phyloP scores from a whole-genome alignment of 495 filamentous ascomycete species.

The Aspergillus affinis region DNA sequence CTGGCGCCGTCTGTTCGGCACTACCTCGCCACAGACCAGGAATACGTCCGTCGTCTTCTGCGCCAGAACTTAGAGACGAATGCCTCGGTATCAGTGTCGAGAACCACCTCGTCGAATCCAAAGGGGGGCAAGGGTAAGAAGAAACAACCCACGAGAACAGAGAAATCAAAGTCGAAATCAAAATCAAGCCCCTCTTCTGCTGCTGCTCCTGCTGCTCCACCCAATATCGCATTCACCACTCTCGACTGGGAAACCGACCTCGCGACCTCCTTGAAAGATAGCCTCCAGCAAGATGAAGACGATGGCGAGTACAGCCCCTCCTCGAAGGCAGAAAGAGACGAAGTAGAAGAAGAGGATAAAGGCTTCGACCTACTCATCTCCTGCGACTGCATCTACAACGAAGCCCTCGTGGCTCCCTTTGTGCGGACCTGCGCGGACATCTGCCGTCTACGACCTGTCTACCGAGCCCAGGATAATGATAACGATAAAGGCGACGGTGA shows the following conservation, averaged over 20 bases:
- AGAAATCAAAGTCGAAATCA: slow-evolving; percentile 1
- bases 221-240: slow-evolving; percentile 42
- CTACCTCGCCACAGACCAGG: slow-evolving; percentile 86
- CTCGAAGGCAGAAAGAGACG: slow-evolving; percentile 27
- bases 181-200: not conserved
- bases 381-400: slow-evolving; percentile 90
- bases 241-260: slow-evolving; percentile 48
- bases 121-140: slow-evolving; percentile 29
- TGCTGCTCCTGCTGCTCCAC: not conserved
- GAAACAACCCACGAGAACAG: slow-evolving; percentile 7
- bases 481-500: slow-evolving; percentile 9
- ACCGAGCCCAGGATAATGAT: slow-evolving; percentile 10
- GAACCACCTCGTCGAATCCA: slow-evolving; percentile 10
- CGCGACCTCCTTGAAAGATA: slow-evolving; percentile 15
- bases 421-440: slow-evolving; percentile 81
- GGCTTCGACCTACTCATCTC: slow-evolving; percentile 66
- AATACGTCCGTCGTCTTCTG: slow-evolving; percentile 74
- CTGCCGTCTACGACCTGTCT: slow-evolving; percentile 56
- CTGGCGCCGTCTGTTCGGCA: slow-evolving; percentile 58
- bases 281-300: too few species aligned
- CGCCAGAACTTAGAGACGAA: slow-evolving; percentile 76
- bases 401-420: slow-evolving; percentile 75
- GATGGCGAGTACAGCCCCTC: too few species aligned
- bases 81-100: slow-evolving; percentile 3
- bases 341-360: slow-evolving; percentile 24